Conservation (phyloP, 352 stramenopile genomes). For the Phytophthora agathidicida region DNA sequence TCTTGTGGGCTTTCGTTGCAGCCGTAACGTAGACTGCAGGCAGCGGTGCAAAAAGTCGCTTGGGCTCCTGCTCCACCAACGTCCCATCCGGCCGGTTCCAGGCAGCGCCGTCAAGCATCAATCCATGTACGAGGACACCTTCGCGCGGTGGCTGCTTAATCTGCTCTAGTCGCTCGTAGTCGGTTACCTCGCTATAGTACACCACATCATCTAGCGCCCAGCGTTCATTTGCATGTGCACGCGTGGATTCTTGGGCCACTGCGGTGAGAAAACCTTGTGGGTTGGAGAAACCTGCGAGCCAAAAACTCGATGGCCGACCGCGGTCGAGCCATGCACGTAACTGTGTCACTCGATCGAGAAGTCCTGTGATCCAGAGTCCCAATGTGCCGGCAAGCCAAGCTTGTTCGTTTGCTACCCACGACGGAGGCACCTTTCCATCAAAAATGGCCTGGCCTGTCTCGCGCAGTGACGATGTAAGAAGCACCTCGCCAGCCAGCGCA, state of each 20-base stretch:
- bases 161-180: conserved; percentile 80
- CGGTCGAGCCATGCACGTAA: conserved; percentile 68
- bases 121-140: conserved; percentile 75
- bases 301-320: conserved; percentile 71
- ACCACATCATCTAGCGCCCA: conserved; percentile 84
- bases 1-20: conserved; percentile 77
- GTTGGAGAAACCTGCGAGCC: conserved; percentile 79
- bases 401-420: conserved; percentile 72
- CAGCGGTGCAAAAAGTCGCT: conserved; percentile 71
- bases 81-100: conserved; percentile 78
- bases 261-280: conserved; percentile 82
- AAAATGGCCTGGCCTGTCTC: conserved; percentile 72
- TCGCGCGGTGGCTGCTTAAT: conserved; percentile 78
- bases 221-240: conserved; percentile 68
- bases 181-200: conserved; percentile 83
- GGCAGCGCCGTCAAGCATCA: conserved; percentile 73
- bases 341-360: conserved; percentile 65
- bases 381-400: conserved; percentile 73
- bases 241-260: conserved; percentile 75
- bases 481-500: conserved; percentile 66
- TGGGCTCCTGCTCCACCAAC: conserved; percentile 81
- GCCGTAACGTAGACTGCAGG: conserved; percentile 82
- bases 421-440: conserved; percentile 66
- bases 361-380: conserved; percentile 69
- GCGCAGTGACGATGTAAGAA: conserved; percentile 55